Evolutionary conservation across 2,329 filamentous ascomycete species (phyloP), one percentile per base, ranked within the genome.

Genomic region (Colletotrichum limetticola): DNA sequence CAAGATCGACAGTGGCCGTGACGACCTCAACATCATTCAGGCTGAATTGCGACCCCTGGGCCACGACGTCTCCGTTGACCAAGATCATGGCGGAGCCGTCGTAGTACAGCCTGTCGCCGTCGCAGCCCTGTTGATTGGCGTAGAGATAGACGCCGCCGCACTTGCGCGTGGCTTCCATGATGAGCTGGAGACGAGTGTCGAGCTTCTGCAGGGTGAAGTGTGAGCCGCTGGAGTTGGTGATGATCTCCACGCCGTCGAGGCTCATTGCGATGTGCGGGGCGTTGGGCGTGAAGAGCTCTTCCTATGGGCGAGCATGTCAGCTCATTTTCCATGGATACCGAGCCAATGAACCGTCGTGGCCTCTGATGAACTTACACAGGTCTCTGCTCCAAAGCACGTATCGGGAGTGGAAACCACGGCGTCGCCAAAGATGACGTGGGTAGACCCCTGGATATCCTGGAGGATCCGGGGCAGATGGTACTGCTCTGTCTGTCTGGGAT

Each of bases 191-290:
- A 16, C 91, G 86, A 0, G 84, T 88, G 75, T 93, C 85, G 1
- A 94, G 86, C 79, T 95, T 95, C 14, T 89, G 86, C 22, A 82
- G 74, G 22, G 76, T 76, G 77, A 91, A 90, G 79, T 96, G 94
- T 14, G 87, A 91, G 7, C 91, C 93, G 66, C 87, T 91, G 3
- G 87, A 90, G 80, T 96, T 96, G 9, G 90, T 90, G 74, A 94
- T 88, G 67, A 95, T 91, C 78, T 94, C 94, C 6, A 91, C 90
- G 5, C 94, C 94, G 76, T 74, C 71, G n/a, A 74, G 22, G 84
- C 72, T 70, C 76, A 78, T 78, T 57, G 61, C 70, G 26, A 76
- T 77, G 42, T 78, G 77, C 19, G 82, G 80, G 19, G 77, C 72
- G 7, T 86, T 83, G 2, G 90, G 89, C 6, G 89, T 91, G 79